Percentiles rank a stretch among this genome's conserved stretches.
phyloP scores from a whole-genome alignment of 768 basidiomycete species.

The Chalciporus chontae region DNA sequence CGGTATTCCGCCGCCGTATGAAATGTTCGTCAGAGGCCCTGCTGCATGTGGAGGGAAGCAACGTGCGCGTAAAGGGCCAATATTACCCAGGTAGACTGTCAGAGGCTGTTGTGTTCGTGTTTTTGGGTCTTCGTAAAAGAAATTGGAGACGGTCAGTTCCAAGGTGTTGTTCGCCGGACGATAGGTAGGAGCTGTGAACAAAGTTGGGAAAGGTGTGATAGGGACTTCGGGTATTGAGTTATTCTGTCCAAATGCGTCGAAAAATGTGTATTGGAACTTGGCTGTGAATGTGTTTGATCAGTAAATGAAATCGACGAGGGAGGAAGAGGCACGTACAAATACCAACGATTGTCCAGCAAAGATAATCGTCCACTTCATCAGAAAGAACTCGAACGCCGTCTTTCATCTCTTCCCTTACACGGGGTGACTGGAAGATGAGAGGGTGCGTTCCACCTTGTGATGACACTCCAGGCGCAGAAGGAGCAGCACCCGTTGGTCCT shows the following conservation, averaged over 20 bases:
- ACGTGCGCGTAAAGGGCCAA: slow-evolving; percentile 79
- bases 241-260: slow-evolving; percentile 82
- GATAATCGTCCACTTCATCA: slow-evolving; percentile 92
- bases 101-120: slow-evolving; percentile 64
- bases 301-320: slow-evolving; percentile 9
- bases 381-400: slow-evolving; percentile 71
- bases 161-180: slow-evolving; percentile 68
- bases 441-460: slow-evolving; percentile 79
- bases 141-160: slow-evolving; percentile 83
- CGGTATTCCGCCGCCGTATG: slow-evolving; percentile 50
- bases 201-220: slow-evolving; percentile 87
- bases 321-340: slow-evolving; percentile 62
- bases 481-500: slow-evolving; percentile 65
- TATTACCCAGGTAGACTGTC: slow-evolving; percentile 84
- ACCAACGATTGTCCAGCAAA: slow-evolving; percentile 95
- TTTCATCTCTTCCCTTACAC: slow-evolving; percentile 78
- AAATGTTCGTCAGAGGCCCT: slow-evolving; percentile 61
- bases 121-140: slow-evolving; percentile 76
- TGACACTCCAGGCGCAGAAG: slow-evolving; percentile 72
- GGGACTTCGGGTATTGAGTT: slow-evolving; percentile 72
- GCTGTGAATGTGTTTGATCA: slow-evolving; percentile 43
- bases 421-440: slow-evolving; percentile 73
- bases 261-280: slow-evolving; percentile 93
- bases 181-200: slow-evolving; percentile 78
- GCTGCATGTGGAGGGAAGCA: slow-evolving; percentile 72